phyloP scores from a whole-genome alignment of 805 yeast genomes.

The Yamadazyma philogaea region DNA sequence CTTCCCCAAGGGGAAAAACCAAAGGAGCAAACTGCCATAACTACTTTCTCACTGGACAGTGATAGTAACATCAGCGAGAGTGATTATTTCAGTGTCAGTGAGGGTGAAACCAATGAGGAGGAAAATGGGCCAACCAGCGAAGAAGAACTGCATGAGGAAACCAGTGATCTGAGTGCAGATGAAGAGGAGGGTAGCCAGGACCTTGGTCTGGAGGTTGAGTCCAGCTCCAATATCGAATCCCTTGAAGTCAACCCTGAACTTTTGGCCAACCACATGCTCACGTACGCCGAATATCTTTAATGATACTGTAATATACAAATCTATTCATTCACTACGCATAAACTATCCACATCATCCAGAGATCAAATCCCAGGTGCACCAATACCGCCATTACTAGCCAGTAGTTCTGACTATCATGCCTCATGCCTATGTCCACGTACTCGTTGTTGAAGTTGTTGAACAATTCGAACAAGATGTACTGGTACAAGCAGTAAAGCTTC shows the following conservation, averaged over 20 bases:
- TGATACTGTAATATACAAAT: neutral
- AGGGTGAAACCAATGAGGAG: neutral
- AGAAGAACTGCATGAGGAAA: neutral
- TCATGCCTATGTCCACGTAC: neutral
- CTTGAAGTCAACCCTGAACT: conserved; percentile 2
- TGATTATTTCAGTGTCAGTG: neutral
- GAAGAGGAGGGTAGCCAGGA: neutral
- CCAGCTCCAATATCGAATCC: too few relatives aligned
- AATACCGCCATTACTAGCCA: conserved; percentile 5
- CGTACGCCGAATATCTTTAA: conserved; percentile 10
- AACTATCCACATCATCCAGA: conserved; percentile 2
- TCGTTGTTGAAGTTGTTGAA: conserved; percentile 6
- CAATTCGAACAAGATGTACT: conserved; percentile 30
- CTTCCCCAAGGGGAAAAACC: neutral
- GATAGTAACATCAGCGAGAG: conserved; percentile 1
- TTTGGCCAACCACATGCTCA: conserved; percentile 5
- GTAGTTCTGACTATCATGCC: neutral
- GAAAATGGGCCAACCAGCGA: neutral
- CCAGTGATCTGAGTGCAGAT: neutral
- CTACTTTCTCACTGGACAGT: neutral
- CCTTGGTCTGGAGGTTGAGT: neutral
- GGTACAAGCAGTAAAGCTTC: conserved; percentile 34
- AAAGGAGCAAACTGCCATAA: neutral
- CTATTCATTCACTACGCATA: conserved; percentile 1
- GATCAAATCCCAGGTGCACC: conserved; percentile 6